A percentile compares a stretch with the other conserved stretches of the same genome.
phyloP scores from a whole-genome alignment of 2,329 filamentous ascomycete species.

The Blastomyces gilchristii region DNA sequence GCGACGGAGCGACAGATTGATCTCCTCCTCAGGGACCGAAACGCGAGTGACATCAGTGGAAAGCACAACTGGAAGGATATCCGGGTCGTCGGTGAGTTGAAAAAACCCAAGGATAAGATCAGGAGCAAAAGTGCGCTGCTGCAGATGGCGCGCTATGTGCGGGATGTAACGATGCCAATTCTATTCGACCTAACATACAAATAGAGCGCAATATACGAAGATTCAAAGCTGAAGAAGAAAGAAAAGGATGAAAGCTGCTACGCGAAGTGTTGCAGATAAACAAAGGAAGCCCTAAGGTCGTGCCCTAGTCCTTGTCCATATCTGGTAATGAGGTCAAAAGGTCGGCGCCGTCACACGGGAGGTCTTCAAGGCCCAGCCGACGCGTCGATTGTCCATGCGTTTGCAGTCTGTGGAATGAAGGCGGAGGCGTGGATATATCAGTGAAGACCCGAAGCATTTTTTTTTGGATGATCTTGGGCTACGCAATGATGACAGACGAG shows the following conservation, averaged over 20 bases:
- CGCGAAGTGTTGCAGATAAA: too few species aligned
- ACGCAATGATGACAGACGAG: conserved; percentile 24
- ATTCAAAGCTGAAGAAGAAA: too few species aligned
- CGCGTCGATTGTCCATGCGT: conserved; percentile 22
- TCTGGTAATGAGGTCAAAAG: too few species aligned
- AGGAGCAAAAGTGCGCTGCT: conserved; percentile 12
- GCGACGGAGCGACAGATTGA: too few species aligned
- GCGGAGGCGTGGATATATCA: too few species aligned
- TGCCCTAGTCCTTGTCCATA: too few species aligned
- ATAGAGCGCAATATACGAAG: too few species aligned
- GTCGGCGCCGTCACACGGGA: too few species aligned
- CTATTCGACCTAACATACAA: too few species aligned
- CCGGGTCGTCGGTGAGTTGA: conserved; percentile 13
- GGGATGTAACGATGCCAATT: conserved; percentile 4
- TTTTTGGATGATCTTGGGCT: conserved; percentile 21
- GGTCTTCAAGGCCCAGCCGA: conserved; percentile 19
- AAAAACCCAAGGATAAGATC: conserved; percentile 8
- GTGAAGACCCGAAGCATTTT: conserved; percentile 19
- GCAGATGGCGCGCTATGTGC: conserved; percentile 15
- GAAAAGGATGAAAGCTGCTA: too few species aligned
- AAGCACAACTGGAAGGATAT: neutral
- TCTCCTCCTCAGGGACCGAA: too few species aligned
- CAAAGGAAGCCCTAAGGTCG: too few species aligned
- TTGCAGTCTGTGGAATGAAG: conserved; percentile 6
- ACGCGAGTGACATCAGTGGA: neutral